phyloP scores from a whole-genome alignment of 2,329 filamentous ascomycete species.

The Berkeleyomyces basicola region DNA sequence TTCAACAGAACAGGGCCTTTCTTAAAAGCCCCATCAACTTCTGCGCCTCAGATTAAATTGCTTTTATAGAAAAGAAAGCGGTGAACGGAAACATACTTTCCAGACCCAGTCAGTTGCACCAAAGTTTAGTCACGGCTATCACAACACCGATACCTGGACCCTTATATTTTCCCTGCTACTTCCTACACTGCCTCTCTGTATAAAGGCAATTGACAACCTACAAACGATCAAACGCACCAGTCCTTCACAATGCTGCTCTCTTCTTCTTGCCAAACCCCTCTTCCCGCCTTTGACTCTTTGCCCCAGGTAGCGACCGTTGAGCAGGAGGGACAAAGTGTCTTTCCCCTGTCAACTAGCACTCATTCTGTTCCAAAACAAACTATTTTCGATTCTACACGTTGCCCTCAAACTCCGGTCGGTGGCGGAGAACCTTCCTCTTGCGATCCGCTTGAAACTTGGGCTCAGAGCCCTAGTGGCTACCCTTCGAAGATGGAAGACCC shows the following conservation, averaged over 20 bases:
- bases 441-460: background rate
- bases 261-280: background rate
- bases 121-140: background rate
- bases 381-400: background rate
- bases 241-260: background rate
- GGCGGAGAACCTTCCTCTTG: background rate
- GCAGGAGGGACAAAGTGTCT: conserved; percentile 4
- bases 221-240: background rate
- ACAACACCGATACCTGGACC: background rate
- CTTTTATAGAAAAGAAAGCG: background rate
- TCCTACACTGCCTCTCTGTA: background rate
- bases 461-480: background rate
- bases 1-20: background rate
- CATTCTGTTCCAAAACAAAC: background rate
- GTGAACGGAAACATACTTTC: conserved; percentile 4
- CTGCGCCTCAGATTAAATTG: background rate
- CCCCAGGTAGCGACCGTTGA: background rate
- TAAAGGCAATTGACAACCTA: background rate
- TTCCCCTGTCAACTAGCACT: background rate
- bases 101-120: background rate
- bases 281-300: background rate
- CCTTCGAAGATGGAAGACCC: conserved; percentile 3
- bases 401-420: background rate
- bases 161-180: background rate
- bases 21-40: background rate